Percentiles rank a stretch among this genome's conserved stretches.
phyloP scores from a whole-genome alignment of 139 green algal species.

The Chlorella sp. region DNA sequence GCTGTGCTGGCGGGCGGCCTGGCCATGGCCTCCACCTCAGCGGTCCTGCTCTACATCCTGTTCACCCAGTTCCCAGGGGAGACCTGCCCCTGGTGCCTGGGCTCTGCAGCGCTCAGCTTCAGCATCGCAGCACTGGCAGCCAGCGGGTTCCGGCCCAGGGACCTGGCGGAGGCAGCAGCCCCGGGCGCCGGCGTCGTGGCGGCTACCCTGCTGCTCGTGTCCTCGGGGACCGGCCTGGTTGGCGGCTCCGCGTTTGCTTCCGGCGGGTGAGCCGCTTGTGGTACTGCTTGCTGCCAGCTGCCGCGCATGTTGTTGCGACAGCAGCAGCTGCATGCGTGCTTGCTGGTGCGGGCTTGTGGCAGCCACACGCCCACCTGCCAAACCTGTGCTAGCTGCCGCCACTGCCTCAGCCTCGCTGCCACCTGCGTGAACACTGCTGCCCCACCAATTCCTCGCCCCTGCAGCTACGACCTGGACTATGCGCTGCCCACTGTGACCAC shows the following conservation, averaged over 20 bases:
- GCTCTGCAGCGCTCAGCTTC: constrained; percentile 71
- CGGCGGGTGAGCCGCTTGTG: neutral
- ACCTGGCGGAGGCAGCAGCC: constrained; percentile 53
- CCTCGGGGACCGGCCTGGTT: constrained; percentile 39
- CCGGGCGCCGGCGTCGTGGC: constrained; percentile 55
- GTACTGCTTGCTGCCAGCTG: too few relatives aligned
- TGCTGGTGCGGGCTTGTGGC: too few relatives aligned
- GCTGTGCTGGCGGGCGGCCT: constrained; percentile 54
- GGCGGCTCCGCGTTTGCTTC: constrained; percentile 20
- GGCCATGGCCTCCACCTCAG: constrained; percentile 72
- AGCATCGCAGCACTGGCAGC: constrained; percentile 42
- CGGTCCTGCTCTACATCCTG: constrained; percentile 80
- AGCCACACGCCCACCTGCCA: too few relatives aligned
- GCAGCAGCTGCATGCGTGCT: too few relatives aligned
- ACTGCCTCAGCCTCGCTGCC: too few relatives aligned
- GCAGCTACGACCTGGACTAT: constrained; percentile 37
- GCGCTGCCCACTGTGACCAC: constrained; percentile 26
- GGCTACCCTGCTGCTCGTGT: constrained; percentile 54
- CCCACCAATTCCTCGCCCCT: too few relatives aligned
- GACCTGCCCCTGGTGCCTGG: constrained; percentile 75
- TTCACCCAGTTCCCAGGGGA: constrained; percentile 71
- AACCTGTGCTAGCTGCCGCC: too few relatives aligned
- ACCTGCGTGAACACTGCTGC: too few relatives aligned
- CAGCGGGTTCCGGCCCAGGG: constrained; percentile 30
- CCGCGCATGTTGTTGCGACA: too few relatives aligned